Base-by-base conservation (phyloP, 768 basidiomycete species). In the Cystobasidium ongulense region DNA sequence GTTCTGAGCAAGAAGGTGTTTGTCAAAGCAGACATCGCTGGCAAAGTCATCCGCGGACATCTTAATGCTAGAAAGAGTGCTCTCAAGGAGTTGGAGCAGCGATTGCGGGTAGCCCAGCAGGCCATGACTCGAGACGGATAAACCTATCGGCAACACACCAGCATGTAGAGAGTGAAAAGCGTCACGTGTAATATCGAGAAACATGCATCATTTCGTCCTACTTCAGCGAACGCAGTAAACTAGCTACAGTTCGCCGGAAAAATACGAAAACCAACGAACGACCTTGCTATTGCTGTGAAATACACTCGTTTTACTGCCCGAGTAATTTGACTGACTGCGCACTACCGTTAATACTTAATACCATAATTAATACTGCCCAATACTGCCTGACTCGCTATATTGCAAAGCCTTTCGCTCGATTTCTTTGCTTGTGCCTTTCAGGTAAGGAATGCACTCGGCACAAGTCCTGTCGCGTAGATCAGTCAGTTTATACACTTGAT, bases 1-100 rank as follows among this genome's bases (percentile, higher is more conserved):
- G 52, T 74, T 5, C 38, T 74, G 50, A 52, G 33, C 18, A 11
- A 27, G 8, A 41, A 70, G 38, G 74, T 74, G 29, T 74, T 74
- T 31, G 36, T 57, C 52, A 74, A 74, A 61, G 46, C 73, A 23
- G 68, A 71, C 39, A 38, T 38, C 13, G 68, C 68, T 4, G 8
- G 54, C 13, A 23, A 59, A n/a, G 33, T 71, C 4, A 17, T 71
- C 10, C 50, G 53, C 29, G 1, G 54, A 35, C 52, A 54, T 27
- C 35, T 71, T 17, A 11, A 36, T 15, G n/a, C n/a, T 5, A 31
- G 54, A 17, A 33, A 36, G 18, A 21, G 4, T 1, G 53, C 33
- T 13, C 36, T 71, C 25, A 46, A 31, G 29, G 10, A 59, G 11
- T 38, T 71, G 18, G 68, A 71, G n/a, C 46, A 50, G 46, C 46